Conservation (phyloP, 2,329 filamentous ascomycete species). For the Aureobasidium namibiae region DNA sequence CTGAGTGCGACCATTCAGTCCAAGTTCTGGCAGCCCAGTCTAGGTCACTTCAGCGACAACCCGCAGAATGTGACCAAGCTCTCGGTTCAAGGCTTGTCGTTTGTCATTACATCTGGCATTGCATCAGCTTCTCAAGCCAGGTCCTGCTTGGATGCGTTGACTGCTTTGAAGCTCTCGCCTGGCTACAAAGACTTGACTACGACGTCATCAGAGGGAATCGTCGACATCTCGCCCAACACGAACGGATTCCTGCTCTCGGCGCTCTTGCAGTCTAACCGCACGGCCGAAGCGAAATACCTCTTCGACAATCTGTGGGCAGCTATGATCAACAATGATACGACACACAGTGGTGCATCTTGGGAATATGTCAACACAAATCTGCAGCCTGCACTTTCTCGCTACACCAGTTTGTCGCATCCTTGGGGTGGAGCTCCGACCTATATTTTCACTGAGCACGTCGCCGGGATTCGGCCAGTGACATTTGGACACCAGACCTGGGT, state of each 20-base stretch:
- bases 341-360: slow-evolving; percentile 36
- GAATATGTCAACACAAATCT: slow-evolving; percentile 36
- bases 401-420: slow-evolving; percentile 36
- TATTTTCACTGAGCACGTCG: slow-evolving; percentile 31
- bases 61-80: slow-evolving; percentile 22
- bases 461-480: slow-evolving; percentile 21
- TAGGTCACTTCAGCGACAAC: slow-evolving; percentile 27
- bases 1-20: slow-evolving; percentile 24
- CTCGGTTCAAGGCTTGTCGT: slow-evolving; percentile 27
- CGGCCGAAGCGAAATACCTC: slow-evolving; percentile 22
- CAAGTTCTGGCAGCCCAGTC: slow-evolving; percentile 26
- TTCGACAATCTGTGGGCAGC: slow-evolving; percentile 33
- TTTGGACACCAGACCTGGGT: slow-evolving; percentile 25
- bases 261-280: slow-evolving; percentile 24
- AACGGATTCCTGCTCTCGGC: slow-evolving; percentile 37
- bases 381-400: slow-evolving; percentile 33
- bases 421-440: slow-evolving; percentile 42
- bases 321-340: slow-evolving; percentile 32
- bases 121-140: slow-evolving; percentile 26
- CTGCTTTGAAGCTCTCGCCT: slow-evolving; percentile 24
- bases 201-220: slow-evolving; percentile 18
- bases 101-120: slow-evolving; percentile 27
- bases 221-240: slow-evolving; percentile 36
- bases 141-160: slow-evolving; percentile 25
- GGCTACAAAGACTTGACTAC: slow-evolving; percentile 29